Evolutionary conservation across 2,329 filamentous ascomycete genomes (phyloP).

Genomic region (Pyrenophora teres): DNA sequence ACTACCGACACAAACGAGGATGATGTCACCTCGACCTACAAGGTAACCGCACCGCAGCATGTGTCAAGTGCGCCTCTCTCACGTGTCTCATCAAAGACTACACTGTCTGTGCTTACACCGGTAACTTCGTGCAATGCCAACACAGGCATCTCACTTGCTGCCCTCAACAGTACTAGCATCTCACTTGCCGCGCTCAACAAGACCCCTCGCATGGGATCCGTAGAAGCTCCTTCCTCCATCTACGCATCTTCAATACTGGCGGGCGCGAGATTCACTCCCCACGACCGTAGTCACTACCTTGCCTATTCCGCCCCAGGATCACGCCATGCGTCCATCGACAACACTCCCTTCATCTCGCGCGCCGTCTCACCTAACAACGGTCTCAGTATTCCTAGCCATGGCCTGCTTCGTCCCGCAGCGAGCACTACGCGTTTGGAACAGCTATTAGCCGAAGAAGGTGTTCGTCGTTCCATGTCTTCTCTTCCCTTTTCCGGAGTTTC

Average conservation of each 20-base stretch:
- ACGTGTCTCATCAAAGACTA: background rate
- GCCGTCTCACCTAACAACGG: slow-evolving; percentile 1
- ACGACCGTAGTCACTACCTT: slow-evolving; percentile 27
- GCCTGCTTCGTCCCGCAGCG: slow-evolving; percentile 10
- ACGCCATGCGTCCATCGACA: slow-evolving; percentile 16
- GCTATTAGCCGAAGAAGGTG: background rate
- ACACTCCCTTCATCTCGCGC: slow-evolving; percentile 12
- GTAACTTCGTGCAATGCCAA: background rate
- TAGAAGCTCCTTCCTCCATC: background rate
- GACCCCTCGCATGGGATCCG: background rate
- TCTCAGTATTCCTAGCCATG: background rate
- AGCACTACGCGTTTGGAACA: slow-evolving; percentile 12
- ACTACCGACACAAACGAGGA: background rate
- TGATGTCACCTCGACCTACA: background rate
- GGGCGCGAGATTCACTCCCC: slow-evolving; percentile 22
- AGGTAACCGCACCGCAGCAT: background rate
- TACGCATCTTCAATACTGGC: background rate
- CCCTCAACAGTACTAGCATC: no score
- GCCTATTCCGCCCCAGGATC: slow-evolving; percentile 34
- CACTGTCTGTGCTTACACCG: background rate
- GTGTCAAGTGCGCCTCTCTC: background rate
- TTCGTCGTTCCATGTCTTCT: background rate
- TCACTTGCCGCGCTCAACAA: background rate
- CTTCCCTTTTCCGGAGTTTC: background rate
- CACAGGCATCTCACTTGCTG: no score